phyloP scores from a whole-genome alignment of 108 stramenopile genomes.

The Cylindrotheca fusiformis region DNA sequence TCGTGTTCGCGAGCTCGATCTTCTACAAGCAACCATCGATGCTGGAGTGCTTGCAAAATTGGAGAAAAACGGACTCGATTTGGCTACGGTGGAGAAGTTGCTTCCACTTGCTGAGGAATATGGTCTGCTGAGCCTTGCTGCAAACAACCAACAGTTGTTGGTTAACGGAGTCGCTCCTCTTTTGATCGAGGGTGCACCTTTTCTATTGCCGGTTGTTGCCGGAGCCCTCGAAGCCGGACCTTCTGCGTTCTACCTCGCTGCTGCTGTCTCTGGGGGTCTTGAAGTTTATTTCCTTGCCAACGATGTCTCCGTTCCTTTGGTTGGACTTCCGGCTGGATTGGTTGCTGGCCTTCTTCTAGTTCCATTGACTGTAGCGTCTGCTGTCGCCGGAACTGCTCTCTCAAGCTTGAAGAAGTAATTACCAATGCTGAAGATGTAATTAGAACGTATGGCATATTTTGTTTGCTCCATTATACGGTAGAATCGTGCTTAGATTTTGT shows the following conservation, averaged over 20 bases:
- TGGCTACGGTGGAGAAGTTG: slow-evolving; percentile 68
- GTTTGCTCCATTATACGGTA: too few relatives aligned
- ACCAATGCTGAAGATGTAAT: too few relatives aligned
- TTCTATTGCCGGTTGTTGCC: slow-evolving; percentile 71
- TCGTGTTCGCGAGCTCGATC: slow-evolving; percentile 81
- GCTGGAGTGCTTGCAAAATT: slow-evolving; percentile 78
- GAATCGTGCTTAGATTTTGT: too few relatives aligned
- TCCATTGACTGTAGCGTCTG: slow-evolving; percentile 59
- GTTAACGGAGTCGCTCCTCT: slow-evolving; percentile 77
- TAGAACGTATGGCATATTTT: too few relatives aligned
- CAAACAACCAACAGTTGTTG: slow-evolving; percentile 85
- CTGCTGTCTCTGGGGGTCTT: slow-evolving; percentile 48
- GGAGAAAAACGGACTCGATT: slow-evolving; percentile 75
- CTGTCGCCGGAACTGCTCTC: slow-evolving; percentile 63
- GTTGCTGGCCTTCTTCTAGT: slow-evolving; percentile 64
- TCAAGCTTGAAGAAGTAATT: slow-evolving; percentile 70
- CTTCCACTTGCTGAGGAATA: slow-evolving; percentile 70
- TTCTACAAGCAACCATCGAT: slow-evolving; percentile 76
- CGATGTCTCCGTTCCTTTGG: slow-evolving; percentile 71
- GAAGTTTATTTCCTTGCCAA: slow-evolving; percentile 56
- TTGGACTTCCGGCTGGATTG: slow-evolving; percentile 66
- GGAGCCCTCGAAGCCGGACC: slow-evolving; percentile 76
- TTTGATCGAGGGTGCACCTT: slow-evolving; percentile 76
- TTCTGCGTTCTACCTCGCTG: slow-evolving; percentile 64
- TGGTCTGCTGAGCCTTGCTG: slow-evolving; percentile 67